Percentiles rank a stretch among this genome's conserved stretches.
phyloP scores from a whole-genome alignment of 805 yeast genomes.

The Maudiozyma bulderi region DNA sequence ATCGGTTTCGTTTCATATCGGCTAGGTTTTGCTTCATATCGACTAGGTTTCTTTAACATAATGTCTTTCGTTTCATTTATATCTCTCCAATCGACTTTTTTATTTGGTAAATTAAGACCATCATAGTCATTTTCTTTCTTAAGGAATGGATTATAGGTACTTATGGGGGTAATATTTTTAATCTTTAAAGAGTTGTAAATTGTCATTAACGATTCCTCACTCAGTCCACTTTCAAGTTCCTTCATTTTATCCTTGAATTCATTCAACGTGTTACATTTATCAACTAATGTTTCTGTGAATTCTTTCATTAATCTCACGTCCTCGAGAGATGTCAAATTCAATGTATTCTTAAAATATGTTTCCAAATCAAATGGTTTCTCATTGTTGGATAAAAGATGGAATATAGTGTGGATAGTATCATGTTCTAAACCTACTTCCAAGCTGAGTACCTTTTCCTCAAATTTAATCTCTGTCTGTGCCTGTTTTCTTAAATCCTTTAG shows the following conservation, averaged over 20 bases:
- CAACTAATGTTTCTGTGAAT: conserved; percentile 15
- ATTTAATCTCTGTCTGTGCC: conserved; percentile 27
- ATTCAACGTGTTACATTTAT: conserved; percentile 5
- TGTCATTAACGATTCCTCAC: conserved; percentile 3
- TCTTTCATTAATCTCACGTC: conserved; percentile 18
- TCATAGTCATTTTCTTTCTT: conserved; percentile 6
- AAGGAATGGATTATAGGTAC: conserved; percentile 1
- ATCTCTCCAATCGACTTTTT: conserved; percentile 13
- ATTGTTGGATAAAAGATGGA: not conserved
- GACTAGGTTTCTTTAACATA: not conserved
- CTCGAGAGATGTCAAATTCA: conserved; percentile 5
- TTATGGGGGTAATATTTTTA: not conserved
- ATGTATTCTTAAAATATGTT: conserved; percentile 7
- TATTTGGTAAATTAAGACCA: conserved; percentile 11
- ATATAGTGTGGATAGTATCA: conserved; percentile 9
- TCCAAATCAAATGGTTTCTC: conserved; percentile 3
- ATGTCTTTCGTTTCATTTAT: conserved; percentile 10
- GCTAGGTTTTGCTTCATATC: too few relatives aligned
- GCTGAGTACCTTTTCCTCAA: conserved; percentile 31
- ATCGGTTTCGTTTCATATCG: conserved; percentile 9
- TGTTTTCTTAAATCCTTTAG: conserved; percentile 32
- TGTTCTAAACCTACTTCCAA: conserved; percentile 34
- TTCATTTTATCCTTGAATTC: conserved; percentile 9
- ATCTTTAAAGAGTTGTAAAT: conserved; percentile 5
- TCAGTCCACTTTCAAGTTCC: conserved; percentile 20